Percentiles rank a stretch among this genome's conserved stretches.
Conservation (phyloP, 208 protist species). For the Porcisia hertigi region DNA sequence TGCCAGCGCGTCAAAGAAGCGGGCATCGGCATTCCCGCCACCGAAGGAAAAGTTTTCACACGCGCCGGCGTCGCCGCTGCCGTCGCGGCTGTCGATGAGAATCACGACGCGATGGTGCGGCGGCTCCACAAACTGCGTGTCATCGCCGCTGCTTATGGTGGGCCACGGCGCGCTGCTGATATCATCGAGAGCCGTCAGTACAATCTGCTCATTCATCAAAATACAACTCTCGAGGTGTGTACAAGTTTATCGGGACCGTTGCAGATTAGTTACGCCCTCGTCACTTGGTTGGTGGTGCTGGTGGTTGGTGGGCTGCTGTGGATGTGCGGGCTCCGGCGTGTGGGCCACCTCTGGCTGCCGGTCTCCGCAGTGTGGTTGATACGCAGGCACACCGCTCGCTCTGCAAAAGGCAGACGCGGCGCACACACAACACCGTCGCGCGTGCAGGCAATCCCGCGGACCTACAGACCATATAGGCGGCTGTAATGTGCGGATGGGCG, state of each 20-base stretch:
- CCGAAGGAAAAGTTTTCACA: constrained; percentile 34
- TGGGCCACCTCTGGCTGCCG: not conserved
- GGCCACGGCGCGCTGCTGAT: constrained; percentile 43
- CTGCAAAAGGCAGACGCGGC: not conserved
- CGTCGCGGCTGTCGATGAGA: constrained; percentile 18
- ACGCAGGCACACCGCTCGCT: not conserved
- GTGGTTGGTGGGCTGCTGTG: constrained; percentile 13
- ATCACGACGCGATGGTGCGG: constrained; percentile 6
- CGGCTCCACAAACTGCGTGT: constrained; percentile 31
- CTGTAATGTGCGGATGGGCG: not conserved
- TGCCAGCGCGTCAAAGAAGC: constrained; percentile 56
- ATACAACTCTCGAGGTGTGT: constrained; percentile 38
- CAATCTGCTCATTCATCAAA: constrained; percentile 43
- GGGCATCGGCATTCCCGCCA: constrained; percentile 37
- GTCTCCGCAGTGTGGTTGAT: not conserved
- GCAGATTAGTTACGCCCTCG: constrained; percentile 6
- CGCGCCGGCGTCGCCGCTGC: constrained; percentile 27
- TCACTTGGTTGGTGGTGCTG: constrained; percentile 8
- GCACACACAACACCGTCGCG: not conserved
- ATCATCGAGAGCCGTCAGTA: constrained; percentile 47
- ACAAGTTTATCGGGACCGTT: constrained; percentile 14
- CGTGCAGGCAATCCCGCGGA: constrained; percentile 3
- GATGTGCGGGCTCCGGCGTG: not conserved
- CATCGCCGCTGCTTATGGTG: constrained; percentile 36
- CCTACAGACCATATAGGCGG: constrained; percentile 1